A percentile compares a stretch with the other conserved stretches of the same genome.
phyloP scores from a whole-genome alignment of 768 basidiomycete genomes.

The Hortiboletus flavorubellus region DNA sequence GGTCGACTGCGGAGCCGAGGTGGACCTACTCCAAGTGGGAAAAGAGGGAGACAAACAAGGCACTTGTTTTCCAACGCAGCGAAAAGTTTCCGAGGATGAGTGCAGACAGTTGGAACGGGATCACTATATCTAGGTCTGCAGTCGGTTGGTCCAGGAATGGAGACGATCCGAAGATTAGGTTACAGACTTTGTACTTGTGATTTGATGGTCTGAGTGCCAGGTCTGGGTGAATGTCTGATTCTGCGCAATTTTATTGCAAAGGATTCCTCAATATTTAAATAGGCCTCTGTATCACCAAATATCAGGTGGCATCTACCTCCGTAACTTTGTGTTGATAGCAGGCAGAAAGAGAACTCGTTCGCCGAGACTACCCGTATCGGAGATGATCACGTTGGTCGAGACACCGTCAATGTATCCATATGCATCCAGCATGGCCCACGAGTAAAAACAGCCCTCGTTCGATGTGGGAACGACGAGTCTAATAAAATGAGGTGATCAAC shows the following conservation, averaged over 20 bases:
- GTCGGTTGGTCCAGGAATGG: neutral
- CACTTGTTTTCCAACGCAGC: neutral
- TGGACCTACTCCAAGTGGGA: neutral
- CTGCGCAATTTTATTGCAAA: neutral
- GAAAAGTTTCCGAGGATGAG: neutral
- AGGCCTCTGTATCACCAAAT: neutral
- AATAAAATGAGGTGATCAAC: neutral
- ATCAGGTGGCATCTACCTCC: neutral
- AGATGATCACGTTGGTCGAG: constrained; percentile 19
- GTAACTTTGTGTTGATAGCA: constrained; percentile 9
- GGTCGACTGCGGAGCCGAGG: neutral
- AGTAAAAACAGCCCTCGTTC: constrained; percentile 19
- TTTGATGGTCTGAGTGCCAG: no score
- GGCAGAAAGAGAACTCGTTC: constrained; percentile 14
- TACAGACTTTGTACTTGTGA: neutral
- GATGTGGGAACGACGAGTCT: constrained; percentile 16
- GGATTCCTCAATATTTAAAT: neutral
- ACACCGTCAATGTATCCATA: constrained; percentile 26
- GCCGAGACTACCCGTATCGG: neutral
- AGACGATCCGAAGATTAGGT: neutral
- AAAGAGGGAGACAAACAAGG: neutral
- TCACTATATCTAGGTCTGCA: neutral
- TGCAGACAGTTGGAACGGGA: neutral
- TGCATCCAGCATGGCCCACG: constrained; percentile 20
- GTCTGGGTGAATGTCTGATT: no score